Base-by-base conservation (phyloP, 2,329 filamentous ascomycete species). In the Hypoxylon sp. region DNA sequence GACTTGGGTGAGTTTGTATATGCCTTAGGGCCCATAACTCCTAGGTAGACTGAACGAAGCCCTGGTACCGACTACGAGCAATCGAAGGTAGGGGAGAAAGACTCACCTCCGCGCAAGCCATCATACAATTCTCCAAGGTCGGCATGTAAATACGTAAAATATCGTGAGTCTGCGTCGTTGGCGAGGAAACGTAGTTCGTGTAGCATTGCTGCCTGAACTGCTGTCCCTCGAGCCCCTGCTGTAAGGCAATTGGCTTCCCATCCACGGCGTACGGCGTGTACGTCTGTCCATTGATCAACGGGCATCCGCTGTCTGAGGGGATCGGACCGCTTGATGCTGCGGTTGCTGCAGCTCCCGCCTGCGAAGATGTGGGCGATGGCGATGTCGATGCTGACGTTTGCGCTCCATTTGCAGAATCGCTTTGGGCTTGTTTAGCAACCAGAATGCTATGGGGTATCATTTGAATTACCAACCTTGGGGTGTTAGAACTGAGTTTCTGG, bases 51-150 rank as follows among this genome's bases (percentile, higher is more conserved):
- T 17, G 5, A 22, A 14, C 17, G 17, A 62, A 25, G 33, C 20
- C 8, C 40, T 11, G 1, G 3, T 11, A 6, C 40, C 17, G 8
- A 8, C 2, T n/a, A 22, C 17, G 20, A 11, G 1, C 17, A 10
- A 44, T 5, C 8, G 6, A 11, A 44, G n/a, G 20, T 5, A 40
- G 20, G 22, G 17, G n/a, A 20, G 14, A 17, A 30, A n/a, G 56
- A 55, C 64, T 56, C 48, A 59, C 64, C 49, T 72, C 73, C 3
- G 75, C 75, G 54, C 75, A 77, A 20, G 74, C 66, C 50, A 70
- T 67, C 49, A 77, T 74, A 44, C 75, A 77, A 17, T 74, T 70
- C 59, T 76, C 75, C 1, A 77, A 66, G 5, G 73, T 75, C 22
- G 73, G 71, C 61, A 73, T 74, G 54, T 67, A 75, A 8, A 75